phyloP scores from a whole-genome alignment of 176 grass and related monocot genomes.

The Oryza glumipatula region DNA sequence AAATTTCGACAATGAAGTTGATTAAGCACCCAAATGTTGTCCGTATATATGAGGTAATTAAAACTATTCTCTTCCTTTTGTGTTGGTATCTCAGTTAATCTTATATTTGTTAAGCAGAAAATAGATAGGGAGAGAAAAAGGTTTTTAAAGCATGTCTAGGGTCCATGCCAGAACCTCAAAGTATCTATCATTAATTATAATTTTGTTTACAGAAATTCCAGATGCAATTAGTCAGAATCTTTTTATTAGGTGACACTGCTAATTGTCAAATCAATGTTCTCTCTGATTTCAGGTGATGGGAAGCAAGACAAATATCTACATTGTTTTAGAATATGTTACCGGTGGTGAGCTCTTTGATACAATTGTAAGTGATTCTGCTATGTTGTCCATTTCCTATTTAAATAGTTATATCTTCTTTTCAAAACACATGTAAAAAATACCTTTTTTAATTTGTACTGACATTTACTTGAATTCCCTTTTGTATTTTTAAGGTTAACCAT shows the following conservation, averaged over 20 bases:
- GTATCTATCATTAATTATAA: not conserved
- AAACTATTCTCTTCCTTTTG: not conserved
- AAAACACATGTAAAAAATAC: not conserved
- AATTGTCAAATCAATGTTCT: conserved; percentile 11
- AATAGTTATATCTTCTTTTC: conserved; percentile 4
- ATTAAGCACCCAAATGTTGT: conserved; percentile 98
- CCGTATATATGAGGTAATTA: conserved; percentile 77
- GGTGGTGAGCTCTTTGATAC: conserved; percentile 93
- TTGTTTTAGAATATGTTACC: conserved; percentile 85
- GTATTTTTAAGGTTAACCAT: conserved; percentile 73
- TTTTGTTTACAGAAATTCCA: not conserved
- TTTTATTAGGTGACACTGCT: not conserved
- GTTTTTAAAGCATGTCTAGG: no score
- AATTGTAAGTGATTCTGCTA: conserved; percentile 69
- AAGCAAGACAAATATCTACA: conserved; percentile 94
- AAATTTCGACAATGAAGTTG: conserved; percentile 95
- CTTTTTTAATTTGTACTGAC: not conserved
- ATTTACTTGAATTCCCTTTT: not conserved
- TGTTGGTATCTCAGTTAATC: conserved; percentile 15
- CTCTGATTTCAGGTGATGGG: conserved; percentile 81
- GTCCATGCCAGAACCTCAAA: no score
- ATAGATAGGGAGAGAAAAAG: not conserved
- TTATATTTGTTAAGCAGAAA: not conserved
- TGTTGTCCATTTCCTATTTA: not conserved
- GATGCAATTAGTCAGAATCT: not conserved